Evolutionary conservation across 139 green algal species (phyloP).

Genomic region (Astrephomene gubernaculifera): DNA sequence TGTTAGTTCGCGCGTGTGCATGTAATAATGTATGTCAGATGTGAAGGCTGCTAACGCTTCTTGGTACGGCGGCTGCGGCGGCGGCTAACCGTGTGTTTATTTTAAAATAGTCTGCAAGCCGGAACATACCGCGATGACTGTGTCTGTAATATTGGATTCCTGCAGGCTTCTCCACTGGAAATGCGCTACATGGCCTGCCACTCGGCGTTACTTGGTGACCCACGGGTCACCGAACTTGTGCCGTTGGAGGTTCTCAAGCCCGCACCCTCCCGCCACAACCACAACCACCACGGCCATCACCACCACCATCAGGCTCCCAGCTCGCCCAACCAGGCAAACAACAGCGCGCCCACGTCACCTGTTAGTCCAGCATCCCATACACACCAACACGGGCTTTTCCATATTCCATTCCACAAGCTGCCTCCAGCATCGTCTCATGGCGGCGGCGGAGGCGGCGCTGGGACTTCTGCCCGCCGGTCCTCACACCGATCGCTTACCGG

Average conservation of each 20-base stretch:
- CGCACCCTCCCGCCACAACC: no score
- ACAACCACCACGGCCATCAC: no score
- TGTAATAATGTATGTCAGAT: background rate
- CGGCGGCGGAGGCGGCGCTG: background rate
- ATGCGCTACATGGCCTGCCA: constrained; percentile 40
- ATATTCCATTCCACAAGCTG: no score
- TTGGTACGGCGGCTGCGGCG: no score
- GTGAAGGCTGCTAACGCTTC: background rate
- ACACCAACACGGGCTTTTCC: no score
- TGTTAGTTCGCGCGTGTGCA: no score
- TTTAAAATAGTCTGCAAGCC: background rate
- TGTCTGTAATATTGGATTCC: background rate
- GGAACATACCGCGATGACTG: background rate
- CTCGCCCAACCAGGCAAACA: no score
- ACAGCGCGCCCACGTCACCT: no score
- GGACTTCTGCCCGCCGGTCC: background rate
- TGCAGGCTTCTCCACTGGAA: constrained; percentile 13
- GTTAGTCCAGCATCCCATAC: no score
- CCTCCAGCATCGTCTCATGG: no score
- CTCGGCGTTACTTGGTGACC: constrained; percentile 26
- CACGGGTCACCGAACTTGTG: constrained; percentile 14
- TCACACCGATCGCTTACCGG: constrained; percentile 16
- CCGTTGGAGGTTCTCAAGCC: background rate
- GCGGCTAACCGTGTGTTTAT: background rate
- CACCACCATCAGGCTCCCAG: background rate